Base-by-base conservation (phyloP, 768 basidiomycete species). In the Boletus rubescentipes region DNA sequence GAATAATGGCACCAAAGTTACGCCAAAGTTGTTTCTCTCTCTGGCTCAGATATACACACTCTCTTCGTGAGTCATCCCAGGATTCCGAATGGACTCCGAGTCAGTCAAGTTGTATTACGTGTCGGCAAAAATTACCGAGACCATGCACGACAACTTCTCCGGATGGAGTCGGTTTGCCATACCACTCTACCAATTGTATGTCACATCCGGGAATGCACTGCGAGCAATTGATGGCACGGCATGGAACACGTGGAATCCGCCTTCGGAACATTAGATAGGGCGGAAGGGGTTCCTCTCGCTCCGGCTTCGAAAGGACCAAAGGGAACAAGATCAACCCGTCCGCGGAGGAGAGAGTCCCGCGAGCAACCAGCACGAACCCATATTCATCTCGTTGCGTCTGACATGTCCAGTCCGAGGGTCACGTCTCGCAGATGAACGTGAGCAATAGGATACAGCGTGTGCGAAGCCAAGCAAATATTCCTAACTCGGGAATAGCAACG, bases 401-500 rank as follows among this genome's bases (percentile, higher is more conserved):
- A 49, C 53, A 49, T 20, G 61, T 39, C 21, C 23, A 46, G 36
- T 64, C 48, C 55, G 52, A 66, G 50, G 43, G 54, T 34, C 20
- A 18, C 36, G 26, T 53, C 38, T n/a, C n/a, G 52, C 49, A 41
- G 39, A 66, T 66, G 63, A 56, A 31, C 64, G 63, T 65, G 63
- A 63, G 51, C 39, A 58, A 36, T 0, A 44, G 18, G 53, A 47
- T 43, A 46, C 32, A 65, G 48, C 45, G 58, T 55, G 61, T 66
- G 53, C 30, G 43, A 46, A 53, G 51, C 50, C 47, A 41, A 64
- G 26, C 9, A 42, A 55, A 50, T 34, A 42, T 43, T 44, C 20
- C 63, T 47, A 54, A 65, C 20, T 59, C 21, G 60, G 63, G 58
- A 46, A 50, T 64, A 35, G 61, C 64, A 66, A 64, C 64, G 45